A percentile compares a stretch with the other conserved stretches of the same genome.
These are phyloP conservation scores for Kwoniella europaea DNA, from an alignment of 768 basidiomycete species.

Conservation along the genomic window DNA sequence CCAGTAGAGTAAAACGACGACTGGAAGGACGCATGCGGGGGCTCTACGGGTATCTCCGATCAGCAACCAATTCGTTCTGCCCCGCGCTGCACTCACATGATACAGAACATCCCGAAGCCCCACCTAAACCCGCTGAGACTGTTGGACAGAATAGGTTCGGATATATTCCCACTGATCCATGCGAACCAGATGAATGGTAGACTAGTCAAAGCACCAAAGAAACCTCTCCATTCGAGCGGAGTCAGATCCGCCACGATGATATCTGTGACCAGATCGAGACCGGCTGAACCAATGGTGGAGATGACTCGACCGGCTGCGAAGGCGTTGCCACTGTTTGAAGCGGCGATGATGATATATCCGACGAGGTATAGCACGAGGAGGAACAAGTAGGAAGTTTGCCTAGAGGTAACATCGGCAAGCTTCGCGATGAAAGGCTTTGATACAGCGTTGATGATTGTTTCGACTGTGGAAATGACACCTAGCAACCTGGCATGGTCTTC, in stretches of 20 bases:
- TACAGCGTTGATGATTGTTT: slow-evolving; percentile 11
- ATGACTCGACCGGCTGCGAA: slow-evolving; percentile 31
- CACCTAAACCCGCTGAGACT: slow-evolving; percentile 33
- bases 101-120: slow-evolving; percentile 47
- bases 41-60: no score
- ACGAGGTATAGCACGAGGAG: slow-evolving; percentile 47
- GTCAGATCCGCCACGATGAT: slow-evolving; percentile 47
- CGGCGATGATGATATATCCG: slow-evolving; percentile 43
- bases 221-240: slow-evolving; percentile 48
- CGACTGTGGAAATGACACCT: slow-evolving; percentile 5
- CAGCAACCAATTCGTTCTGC: no score
- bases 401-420: slow-evolving; percentile 45
- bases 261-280: slow-evolving; percentile 39
- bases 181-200: slow-evolving; percentile 41
- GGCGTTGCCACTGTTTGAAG: slow-evolving; percentile 40
- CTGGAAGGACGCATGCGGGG: no score
- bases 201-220: slow-evolving; percentile 32
- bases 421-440: slow-evolving; percentile 49
- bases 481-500: background rate
- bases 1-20: no score
- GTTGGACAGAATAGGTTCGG: slow-evolving; percentile 17
- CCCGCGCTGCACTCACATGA: slow-evolving; percentile 23
- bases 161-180: slow-evolving; percentile 34
- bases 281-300: background rate
- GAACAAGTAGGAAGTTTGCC: slow-evolving; percentile 41